These are phyloP conservation scores for Pythium myriotylum DNA, from an alignment of 352 stramenopile genomes.

Conservation along the genomic window DNA sequence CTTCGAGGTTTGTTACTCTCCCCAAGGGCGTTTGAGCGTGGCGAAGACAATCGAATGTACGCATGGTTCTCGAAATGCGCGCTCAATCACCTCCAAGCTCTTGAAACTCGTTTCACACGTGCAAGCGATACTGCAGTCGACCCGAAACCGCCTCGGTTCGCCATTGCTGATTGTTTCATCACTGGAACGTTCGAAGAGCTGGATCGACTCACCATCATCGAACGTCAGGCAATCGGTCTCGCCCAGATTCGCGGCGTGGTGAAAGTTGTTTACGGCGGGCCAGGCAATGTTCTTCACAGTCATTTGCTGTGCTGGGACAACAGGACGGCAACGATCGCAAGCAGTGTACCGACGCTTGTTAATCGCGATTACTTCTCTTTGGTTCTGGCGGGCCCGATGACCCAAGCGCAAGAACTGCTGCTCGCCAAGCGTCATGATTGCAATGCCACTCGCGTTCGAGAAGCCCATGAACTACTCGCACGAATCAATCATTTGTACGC, in stretches of 20 bases:
- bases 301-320: constrained; percentile 40
- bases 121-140: constrained; percentile 1
- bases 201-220: constrained; percentile 12
- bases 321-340: constrained; percentile 25
- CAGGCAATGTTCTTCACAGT: constrained; percentile 29
- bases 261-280: constrained; percentile 31
- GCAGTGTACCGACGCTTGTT: constrained; percentile 6
- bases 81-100: not conserved
- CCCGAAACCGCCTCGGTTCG: constrained; percentile 19
- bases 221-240: constrained; percentile 25
- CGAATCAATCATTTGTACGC: constrained; percentile 27
- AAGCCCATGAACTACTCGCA: constrained; percentile 3
- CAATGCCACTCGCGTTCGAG: constrained; percentile 8
- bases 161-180: constrained; percentile 31
- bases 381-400: constrained; percentile 30
- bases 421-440: constrained; percentile 29
- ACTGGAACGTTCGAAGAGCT: constrained; percentile 21
- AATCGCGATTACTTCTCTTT: constrained; percentile 24
- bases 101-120: constrained; percentile 18
- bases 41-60: not conserved
- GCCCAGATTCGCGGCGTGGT: constrained; percentile 27
- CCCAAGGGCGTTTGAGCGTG: not conserved
- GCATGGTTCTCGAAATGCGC: constrained; percentile 15
- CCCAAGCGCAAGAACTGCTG: constrained; percentile 15
- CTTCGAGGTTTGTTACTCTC: constrained; percentile 19